These are phyloP conservation scores for Colletotrichum paranaense DNA, from an alignment of 2,329 filamentous ascomycete genomes.

Conservation along the genomic window DNA sequence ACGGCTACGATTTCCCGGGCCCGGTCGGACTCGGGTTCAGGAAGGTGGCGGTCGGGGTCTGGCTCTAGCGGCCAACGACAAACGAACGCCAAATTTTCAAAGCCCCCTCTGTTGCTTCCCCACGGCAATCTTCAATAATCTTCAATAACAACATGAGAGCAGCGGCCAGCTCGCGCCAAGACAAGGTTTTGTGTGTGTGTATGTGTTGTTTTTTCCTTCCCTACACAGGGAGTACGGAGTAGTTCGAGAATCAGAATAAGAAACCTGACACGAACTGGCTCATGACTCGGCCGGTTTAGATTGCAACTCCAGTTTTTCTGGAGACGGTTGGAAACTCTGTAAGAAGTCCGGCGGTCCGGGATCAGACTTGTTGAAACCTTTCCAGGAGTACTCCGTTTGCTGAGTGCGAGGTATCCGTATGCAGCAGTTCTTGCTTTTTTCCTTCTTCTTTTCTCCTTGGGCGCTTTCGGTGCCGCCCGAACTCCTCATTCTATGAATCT, in stretches of 20 bases:
- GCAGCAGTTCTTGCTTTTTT: not conserved
- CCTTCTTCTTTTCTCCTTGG: not conserved
- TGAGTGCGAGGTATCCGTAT: not conserved
- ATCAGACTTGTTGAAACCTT: conserved; percentile 19
- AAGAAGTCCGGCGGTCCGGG: conserved; percentile 11
- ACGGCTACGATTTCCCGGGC: not conserved
- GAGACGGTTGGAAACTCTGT: conserved; percentile 15
- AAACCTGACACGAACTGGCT: conserved; percentile 25
- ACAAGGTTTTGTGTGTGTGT: not conserved
- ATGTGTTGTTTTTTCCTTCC: not conserved
- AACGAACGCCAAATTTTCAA: too few species aligned
- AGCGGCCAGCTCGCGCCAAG: too few species aligned
- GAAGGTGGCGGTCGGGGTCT: not conserved
- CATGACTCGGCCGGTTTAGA: conserved; percentile 29
- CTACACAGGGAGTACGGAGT: too few species aligned
- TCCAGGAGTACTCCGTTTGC: not conserved
- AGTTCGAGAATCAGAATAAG: not conserved
- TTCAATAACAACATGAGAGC: not conserved
- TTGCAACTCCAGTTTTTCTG: conserved; percentile 28
- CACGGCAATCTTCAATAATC: not conserved
- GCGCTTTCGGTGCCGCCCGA: too few species aligned
- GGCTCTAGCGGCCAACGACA: not conserved
- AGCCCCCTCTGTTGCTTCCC: not conserved
- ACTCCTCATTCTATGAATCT: not conserved
- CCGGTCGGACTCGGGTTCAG: conserved; percentile 11